Evolutionary conservation across 1,284 basidiomycete genomes (phyloP).

Genomic region (Termitomyces sp.): DNA sequence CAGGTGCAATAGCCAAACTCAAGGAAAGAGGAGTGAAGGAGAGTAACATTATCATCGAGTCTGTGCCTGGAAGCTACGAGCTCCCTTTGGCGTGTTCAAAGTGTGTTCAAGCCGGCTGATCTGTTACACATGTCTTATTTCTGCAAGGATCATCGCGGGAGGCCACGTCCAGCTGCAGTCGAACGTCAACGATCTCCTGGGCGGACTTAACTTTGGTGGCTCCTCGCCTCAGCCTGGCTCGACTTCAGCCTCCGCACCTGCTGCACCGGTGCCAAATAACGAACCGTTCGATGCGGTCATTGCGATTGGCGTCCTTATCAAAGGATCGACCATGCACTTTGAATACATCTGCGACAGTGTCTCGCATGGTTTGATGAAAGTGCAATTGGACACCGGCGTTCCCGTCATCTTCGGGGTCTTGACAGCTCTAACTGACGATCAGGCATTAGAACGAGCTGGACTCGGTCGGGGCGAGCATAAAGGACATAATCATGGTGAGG

Average conservation of each 20-base stretch:
- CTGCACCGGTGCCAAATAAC: constrained; percentile 42
- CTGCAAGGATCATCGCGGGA: constrained; percentile 66
- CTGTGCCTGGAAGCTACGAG: constrained; percentile 92
- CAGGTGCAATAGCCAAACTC: constrained; percentile 73
- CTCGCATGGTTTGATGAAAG: constrained; percentile 88
- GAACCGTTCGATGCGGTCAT: constrained; percentile 92
- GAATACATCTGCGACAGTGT: constrained; percentile 97
- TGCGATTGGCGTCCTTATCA: constrained; percentile 96
- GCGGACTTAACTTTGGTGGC: constrained; percentile 52
- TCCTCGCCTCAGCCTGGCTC: constrained; percentile 41
- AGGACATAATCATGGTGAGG: constrained; percentile 93
- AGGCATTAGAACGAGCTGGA: constrained; percentile 90
- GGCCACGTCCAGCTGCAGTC: constrained; percentile 75
- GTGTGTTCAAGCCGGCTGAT: constrained; percentile 42
- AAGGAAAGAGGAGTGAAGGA: constrained; percentile 84
- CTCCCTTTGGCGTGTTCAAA: constrained; percentile 82
- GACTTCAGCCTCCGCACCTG: constrained; percentile 41
- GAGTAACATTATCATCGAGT: constrained; percentile 86
- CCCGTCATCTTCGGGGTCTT: constrained; percentile 97
- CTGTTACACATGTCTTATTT: not conserved
- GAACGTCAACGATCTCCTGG: constrained; percentile 75
- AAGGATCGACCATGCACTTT: constrained; percentile 96
- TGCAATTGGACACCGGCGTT: constrained; percentile 90
- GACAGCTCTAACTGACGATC: constrained; percentile 90
- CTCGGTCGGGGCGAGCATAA: constrained; percentile 60